These are phyloP conservation scores for Metschnikowia lunata DNA, from an alignment of 805 yeast genomes.

Conservation along the genomic window DNA sequence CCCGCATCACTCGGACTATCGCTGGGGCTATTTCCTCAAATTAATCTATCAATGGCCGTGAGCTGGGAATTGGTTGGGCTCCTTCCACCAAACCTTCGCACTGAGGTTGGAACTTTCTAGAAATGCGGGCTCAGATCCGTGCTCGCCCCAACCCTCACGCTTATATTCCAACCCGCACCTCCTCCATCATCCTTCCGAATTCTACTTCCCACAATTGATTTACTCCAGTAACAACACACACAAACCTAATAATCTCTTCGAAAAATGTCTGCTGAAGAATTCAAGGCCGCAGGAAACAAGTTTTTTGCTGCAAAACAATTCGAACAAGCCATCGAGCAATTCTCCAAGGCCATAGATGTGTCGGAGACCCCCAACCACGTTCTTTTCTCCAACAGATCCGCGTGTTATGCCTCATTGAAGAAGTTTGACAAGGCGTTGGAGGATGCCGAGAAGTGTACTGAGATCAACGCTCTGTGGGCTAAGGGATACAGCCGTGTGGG, in stretches of 20 bases:
- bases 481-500: constrained; percentile 93
- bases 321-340: constrained; percentile 70
- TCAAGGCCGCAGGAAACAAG: constrained; percentile 88
- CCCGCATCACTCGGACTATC: no score
- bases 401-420: constrained; percentile 76
- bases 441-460: constrained; percentile 82
- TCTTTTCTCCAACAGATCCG: constrained; percentile 89
- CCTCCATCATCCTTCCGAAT: background rate
- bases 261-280: constrained; percentile 63
- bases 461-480: constrained; percentile 84
- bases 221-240: background rate
- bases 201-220: background rate
- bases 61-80: no score
- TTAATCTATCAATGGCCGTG: no score
- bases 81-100: background rate
- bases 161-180: no score
- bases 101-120: constrained; percentile 22
- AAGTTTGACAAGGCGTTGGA: constrained; percentile 68
- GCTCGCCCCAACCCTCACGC: background rate
- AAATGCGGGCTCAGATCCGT: constrained; percentile 5
- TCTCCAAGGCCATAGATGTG: constrained; percentile 82
- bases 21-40: no score
- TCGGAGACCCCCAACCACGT: constrained; percentile 87
- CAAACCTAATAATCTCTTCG: background rate
- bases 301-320: constrained; percentile 87